Conservation (phyloP, 331 rosid species). For the Spiraea crenata region DNA sequence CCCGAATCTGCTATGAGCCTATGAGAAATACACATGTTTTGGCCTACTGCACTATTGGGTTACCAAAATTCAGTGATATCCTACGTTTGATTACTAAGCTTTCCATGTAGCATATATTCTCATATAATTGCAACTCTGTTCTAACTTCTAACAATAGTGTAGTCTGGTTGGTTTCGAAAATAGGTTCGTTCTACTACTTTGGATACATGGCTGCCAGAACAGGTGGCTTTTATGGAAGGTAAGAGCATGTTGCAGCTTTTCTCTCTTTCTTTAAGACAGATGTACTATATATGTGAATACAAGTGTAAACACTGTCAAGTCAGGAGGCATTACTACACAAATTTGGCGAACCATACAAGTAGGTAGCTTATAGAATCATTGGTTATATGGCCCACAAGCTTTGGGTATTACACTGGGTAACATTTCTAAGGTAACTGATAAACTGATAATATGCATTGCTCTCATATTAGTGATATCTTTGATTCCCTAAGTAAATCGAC, state of each 20-base stretch:
- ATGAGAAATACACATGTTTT: neutral
- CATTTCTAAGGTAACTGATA: conserved; percentile 6
- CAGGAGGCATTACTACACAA: neutral
- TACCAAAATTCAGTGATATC: neutral
- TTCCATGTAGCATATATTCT: neutral
- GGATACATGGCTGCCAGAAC: conserved; percentile 96
- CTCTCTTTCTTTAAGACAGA: neutral
- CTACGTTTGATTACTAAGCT: neutral
- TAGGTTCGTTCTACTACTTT: conserved; percentile 89
- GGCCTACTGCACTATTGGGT: neutral
- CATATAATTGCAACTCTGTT: conserved; percentile 7
- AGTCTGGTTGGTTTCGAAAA: conserved; percentile 16
- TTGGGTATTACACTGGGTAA: neutral
- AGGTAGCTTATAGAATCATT: neutral
- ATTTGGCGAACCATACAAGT: neutral
- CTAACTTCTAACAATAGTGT: neutral
- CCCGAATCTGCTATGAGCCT: neutral
- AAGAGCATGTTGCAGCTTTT: conserved; percentile 35
- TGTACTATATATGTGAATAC: neutral
- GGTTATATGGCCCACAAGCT: neutral
- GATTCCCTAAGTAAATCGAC: neutral
- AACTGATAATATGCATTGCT: neutral
- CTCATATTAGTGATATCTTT: neutral
- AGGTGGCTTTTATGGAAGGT: conserved; percentile 87
- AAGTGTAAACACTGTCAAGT: neutral